Evolutionary conservation across 345 rosid species (phyloP), one percentile per base, ranked within the genome.

Genomic region (Pistacia vera): DNA sequence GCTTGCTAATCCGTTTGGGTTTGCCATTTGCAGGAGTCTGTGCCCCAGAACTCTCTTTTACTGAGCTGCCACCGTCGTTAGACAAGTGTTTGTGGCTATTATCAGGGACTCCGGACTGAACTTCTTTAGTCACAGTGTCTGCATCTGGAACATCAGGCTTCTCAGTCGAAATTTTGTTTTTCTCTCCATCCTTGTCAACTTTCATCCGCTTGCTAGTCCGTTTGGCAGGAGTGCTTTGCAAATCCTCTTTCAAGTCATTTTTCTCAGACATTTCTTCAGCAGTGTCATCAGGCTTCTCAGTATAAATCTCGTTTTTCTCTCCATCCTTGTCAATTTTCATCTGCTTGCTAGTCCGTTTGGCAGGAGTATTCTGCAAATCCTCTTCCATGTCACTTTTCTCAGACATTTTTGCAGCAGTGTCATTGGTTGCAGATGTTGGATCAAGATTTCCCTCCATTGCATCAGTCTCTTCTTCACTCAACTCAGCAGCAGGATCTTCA

Each of bases 391-490:
- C 76, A 73, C 18, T 30, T 48, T 49, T 51, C 18, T 17, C 48
- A 72, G 12, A 60, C 61, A 2, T 61, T 48, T n/a, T 57, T 0
- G 11, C 58, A 25, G 41, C n/a, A 66, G 35, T 12, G 44, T 30
- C 66, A 0, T 28, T 44, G 56, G 11, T 41, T 63, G 22, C 58
- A 44, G 72, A 48, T 13, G 36, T n/a, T 0, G 35, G 70, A 55
- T 54, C 64, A 38, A 51, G 58, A 61, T 60, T 49, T n/a, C 74
- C 75, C 58, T 64, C 64, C 44, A 66, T 28, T 48, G 17, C 59
- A 73, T 73, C 33, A 33, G 28, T n/a, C 11, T 78, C 78, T 48
- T 62, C 82, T 56, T 66, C 83, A 69, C 62, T 36, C 62, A 51
- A 58, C 58, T 71, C 79, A 2, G 38, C 64, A 22, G 30, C 73